A percentile compares a stretch with the other conserved stretches of the same genome.
Conservation (phyloP, 163 green algal species). For the Coccomyxa subellipsoidea region DNA sequence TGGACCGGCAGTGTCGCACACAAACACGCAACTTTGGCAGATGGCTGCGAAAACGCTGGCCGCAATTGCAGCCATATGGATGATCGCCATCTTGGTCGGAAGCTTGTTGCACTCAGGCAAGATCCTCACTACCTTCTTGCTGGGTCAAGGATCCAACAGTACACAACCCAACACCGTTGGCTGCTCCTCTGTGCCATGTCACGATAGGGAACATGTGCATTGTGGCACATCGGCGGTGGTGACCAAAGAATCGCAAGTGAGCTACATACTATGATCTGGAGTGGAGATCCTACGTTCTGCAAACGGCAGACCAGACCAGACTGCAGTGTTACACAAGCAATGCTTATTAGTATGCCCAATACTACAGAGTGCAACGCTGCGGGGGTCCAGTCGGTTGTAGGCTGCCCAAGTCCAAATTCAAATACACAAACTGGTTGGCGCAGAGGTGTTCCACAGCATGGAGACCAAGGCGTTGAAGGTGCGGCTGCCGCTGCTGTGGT, state of each 20-base stretch:
- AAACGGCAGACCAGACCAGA: no score
- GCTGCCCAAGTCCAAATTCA: no score
- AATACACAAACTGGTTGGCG: neutral
- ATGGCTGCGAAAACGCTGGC: neutral
- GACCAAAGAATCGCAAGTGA: no score
- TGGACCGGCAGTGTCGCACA: neutral
- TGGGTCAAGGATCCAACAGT: neutral
- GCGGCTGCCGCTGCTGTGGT: conserved; percentile 14
- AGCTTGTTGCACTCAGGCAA: neutral
- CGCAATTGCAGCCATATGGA: neutral
- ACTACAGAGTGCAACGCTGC: no score
- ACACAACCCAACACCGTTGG: no score
- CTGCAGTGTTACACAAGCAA: no score
- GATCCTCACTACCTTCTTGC: neutral
- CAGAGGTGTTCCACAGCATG: neutral
- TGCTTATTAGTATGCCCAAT: no score
- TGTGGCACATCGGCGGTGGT: neutral
- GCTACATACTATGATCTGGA: no score
- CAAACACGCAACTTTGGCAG: neutral
- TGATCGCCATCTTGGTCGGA: neutral
- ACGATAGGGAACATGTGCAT: neutral
- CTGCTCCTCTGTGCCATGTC: no score
- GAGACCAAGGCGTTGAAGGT: neutral
- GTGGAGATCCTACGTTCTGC: no score
- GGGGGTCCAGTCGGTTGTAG: no score